Evolutionary conservation across 345 rosid genomes (phyloP), one percentile per base, ranked within the genome.

Genomic region (Hibiscus trionum): DNA sequence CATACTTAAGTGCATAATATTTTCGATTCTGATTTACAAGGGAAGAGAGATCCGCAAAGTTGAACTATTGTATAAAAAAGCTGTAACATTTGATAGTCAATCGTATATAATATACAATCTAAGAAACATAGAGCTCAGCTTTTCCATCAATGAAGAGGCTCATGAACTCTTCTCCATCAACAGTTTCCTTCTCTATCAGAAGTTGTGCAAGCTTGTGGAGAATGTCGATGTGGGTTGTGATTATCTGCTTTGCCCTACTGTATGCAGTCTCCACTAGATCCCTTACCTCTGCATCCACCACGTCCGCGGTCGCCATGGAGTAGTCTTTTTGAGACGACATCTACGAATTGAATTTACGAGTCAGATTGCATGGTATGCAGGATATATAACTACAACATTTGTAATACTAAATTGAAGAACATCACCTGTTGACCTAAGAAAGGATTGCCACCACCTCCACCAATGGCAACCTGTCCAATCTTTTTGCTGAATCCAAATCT

Each of bases 121-220:
- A 67, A 49, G 71, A 49, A 73, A 94, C 87, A 75, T 73, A 91
- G 9, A 94, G 82, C 83, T 94, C 97, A 15, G 98, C 95, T 82
- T 94, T 86, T 72, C 98, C 98, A 61, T 94, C 97, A 62, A 94
- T 94, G 81, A 94, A 94, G 70, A 94, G 97, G 75, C 98, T 94
- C 99, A 90, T 88, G 76, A 95, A 95, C 87, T 95, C 99, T 83
- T 95, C 99, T 12, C 99, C 97, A 39, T 95, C 97, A 6, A 94
- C 97, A 9, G 96, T 88, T 85, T 91, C 97, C 77, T 94, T 94
- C 86, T 91, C 98, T 11, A 90, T 86, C 26, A 94, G 83, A 57
- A 94, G 98, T 61, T 88, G 89, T 7, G 98, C 99, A 29, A 91
- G 93, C 83, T 88, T 85, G 81, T 93, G 97, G 9, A 93, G 82